phyloP scores from a whole-genome alignment of 495 filamentous ascomycete species.

The Opeltia flavorubescens region DNA sequence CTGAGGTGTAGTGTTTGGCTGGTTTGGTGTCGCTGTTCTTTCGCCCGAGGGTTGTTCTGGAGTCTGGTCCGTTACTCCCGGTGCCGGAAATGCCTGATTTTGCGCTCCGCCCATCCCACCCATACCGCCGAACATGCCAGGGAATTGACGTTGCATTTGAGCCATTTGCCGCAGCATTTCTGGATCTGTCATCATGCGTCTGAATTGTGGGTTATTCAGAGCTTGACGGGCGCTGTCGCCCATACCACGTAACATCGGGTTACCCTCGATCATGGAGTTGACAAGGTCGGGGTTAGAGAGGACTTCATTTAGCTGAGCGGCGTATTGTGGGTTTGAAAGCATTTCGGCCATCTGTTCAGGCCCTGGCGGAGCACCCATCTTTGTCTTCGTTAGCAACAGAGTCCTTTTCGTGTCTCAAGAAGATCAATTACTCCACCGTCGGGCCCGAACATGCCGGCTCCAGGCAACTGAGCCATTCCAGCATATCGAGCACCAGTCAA shows the following conservation, averaged over 20 bases:
- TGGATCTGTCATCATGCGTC: constrained; percentile 93
- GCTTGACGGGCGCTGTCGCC: constrained; percentile 69
- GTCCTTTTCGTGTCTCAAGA: neutral
- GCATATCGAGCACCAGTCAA: constrained; percentile 92
- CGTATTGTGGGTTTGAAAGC: constrained; percentile 74
- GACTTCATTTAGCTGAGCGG: constrained; percentile 78
- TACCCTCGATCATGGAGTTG: constrained; percentile 80
- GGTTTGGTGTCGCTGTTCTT: constrained; percentile 25
- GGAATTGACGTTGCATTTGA: constrained; percentile 61
- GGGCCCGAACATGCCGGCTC: constrained; percentile 80
- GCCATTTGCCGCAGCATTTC: constrained; percentile 64
- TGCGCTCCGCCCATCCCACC: constrained; percentile 31
- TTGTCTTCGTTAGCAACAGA: constrained; percentile 2
- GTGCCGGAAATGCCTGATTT: constrained; percentile 61
- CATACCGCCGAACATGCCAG: constrained; percentile 36
- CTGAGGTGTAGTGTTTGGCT: constrained; percentile 18
- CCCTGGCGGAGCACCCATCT: constrained; percentile 86
- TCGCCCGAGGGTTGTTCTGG: constrained; percentile 19
- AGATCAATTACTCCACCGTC: constrained; percentile 81
- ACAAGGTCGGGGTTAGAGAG: constrained; percentile 85
- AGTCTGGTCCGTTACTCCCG: constrained; percentile 69
- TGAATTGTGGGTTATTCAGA: constrained; percentile 71
- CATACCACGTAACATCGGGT: constrained; percentile 76
- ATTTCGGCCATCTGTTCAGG: constrained; percentile 68
- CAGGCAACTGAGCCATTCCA: constrained; percentile 78